Conservation (phyloP, 768 basidiomycete genomes). For the Tephrocybe sp. region DNA sequence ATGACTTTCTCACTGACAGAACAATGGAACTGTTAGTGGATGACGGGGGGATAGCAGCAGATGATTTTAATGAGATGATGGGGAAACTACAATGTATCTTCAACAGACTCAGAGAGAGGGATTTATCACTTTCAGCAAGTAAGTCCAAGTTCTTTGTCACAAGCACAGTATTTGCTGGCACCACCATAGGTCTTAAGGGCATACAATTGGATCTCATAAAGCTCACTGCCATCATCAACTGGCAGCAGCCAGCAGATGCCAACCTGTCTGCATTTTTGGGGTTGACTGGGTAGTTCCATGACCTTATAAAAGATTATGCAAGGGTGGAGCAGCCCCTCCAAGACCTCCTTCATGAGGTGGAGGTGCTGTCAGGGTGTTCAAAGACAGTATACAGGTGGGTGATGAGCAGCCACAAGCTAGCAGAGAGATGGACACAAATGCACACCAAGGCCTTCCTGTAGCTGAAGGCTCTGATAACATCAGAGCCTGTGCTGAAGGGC, state of each 20-base stretch:
- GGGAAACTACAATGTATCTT: conserved; percentile 14
- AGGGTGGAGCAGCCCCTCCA: conserved; percentile 27
- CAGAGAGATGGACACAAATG: too few relatives aligned
- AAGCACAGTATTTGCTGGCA: conserved; percentile 33
- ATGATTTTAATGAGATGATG: too few relatives aligned
- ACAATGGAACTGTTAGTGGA: too few relatives aligned
- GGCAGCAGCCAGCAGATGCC: conserved; percentile 28
- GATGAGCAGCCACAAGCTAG: too few relatives aligned
- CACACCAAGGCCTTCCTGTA: conserved; percentile 22
- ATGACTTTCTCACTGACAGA: too few relatives aligned
- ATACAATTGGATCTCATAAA: conserved; percentile 33
- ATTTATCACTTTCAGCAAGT: too few relatives aligned
- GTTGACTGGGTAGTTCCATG: too few relatives aligned
- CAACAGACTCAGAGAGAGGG: too few relatives aligned
- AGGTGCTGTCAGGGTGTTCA: conserved; percentile 16
- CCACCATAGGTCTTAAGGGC: conserved; percentile 28
- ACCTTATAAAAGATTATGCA: too few relatives aligned
- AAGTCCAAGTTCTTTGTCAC: too few relatives aligned
- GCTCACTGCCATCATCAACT: conserved; percentile 36
- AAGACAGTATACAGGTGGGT: conserved; percentile 25
- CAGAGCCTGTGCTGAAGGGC: conserved; percentile 29
- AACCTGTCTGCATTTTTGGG: conserved; percentile 35
- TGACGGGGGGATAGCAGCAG: conserved; percentile 25
- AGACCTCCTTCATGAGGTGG: conserved; percentile 24
- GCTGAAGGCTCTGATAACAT: conserved; percentile 30